Base-by-base conservation (phyloP, 2,329 filamentous ascomycete genomes). In the Phymatotrichopsis omnivora region DNA sequence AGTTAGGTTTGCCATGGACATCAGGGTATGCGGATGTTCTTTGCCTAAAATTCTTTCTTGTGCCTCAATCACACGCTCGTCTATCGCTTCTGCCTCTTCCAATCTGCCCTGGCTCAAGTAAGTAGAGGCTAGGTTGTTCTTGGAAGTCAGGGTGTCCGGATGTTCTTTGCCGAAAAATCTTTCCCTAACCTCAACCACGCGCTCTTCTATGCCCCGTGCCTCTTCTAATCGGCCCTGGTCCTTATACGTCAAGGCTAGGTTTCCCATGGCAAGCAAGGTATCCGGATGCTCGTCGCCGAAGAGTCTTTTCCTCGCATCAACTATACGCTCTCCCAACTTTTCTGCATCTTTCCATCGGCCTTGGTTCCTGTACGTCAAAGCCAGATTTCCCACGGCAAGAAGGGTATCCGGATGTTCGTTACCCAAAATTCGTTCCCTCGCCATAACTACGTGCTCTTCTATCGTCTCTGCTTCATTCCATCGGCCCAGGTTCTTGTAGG, bases 381-480 rank as follows among this genome's bases (percentile, higher is more conserved):
- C 20, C 22, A 38, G 14, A 10, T 24, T 25, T 3, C 11, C 22
- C 22, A 27, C 11, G 4, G 30, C n/a, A 6, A 12, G 23, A 4
- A 8, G 22, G 27, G 42, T 38, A 10, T 20, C 24, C 14, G 14
- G 5, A 27, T 41, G 36, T 27, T 25, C 27, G 11, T 16, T 20
- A 11, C 36, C 43, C 5, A 38, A 17, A 5, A 28, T 17, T 22
- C 25, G 6, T 23, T 20, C 23, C 20, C 24, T 38, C 2, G 7
- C 25, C 14, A 29, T 19, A 16, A 29, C 7, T 24, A 45, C 24
- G 10, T 45, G 7, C 23, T 51, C 30, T 3, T 58, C 24, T 8
- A 35, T 28, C 22, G 39, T 19, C 35, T 56, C 53, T 30, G 55
- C 56, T 36, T 57, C 49, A 14, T 54, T 4, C 24, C 51, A 47